These are phyloP conservation scores for Straminergon stramineum DNA, from an alignment of 225 moss, liverwort and hornwort genomes.

Conservation along the genomic window DNA sequence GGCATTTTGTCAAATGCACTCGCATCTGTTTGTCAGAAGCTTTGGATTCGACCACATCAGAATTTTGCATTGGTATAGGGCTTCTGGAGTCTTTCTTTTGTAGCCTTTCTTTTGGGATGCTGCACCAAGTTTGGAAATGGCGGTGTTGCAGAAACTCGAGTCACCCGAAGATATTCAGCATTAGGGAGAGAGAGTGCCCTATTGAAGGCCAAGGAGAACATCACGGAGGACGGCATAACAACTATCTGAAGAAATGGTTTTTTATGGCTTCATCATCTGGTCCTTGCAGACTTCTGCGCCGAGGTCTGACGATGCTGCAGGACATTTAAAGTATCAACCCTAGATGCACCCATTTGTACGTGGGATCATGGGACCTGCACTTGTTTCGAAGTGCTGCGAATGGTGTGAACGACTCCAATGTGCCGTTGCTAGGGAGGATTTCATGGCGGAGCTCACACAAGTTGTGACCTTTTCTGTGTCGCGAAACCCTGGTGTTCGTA, in stretches of 20 bases:
- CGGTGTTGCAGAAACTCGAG: neutral
- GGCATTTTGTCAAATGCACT: neutral
- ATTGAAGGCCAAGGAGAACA: neutral
- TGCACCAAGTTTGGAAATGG: neutral
- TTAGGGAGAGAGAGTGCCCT: neutral
- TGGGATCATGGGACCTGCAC: neutral
- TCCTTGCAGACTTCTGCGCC: neutral
- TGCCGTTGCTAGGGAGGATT: neutral
- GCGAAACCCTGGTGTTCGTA: slow-evolving; percentile 3
- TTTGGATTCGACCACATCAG: neutral
- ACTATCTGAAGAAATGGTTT: neutral
- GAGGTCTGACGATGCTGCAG: neutral
- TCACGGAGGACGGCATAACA: neutral
- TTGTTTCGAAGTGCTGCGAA: neutral
- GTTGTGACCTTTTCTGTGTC: slow-evolving; percentile 5
- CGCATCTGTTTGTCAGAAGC: neutral
- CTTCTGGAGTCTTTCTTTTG: neutral
- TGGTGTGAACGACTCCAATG: neutral
- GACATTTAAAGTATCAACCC: neutral
- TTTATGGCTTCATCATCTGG: neutral
- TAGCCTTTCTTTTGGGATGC: neutral
- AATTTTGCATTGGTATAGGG: neutral
- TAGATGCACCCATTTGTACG: neutral
- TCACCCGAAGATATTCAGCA: neutral
- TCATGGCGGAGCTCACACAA: slow-evolving; percentile 8